Evolutionary conservation across 345 rosid species (phyloP).

Genomic region (Syzygium jambos): DNA sequence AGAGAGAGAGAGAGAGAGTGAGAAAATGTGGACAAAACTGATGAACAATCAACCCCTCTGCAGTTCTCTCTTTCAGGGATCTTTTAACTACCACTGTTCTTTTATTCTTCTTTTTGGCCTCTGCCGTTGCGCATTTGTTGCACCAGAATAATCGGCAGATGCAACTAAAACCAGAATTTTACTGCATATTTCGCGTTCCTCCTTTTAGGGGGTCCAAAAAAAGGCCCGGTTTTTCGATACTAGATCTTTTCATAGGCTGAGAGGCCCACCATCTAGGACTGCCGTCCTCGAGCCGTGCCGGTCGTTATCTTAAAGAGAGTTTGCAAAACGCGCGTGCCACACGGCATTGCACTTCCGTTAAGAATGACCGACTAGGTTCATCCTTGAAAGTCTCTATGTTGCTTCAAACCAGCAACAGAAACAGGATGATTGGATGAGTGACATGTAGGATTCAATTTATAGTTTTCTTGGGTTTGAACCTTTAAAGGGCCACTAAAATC

Average conservation of each 20-base stretch:
- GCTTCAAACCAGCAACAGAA: background rate
- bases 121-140: background rate
- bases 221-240: background rate
- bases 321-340: background rate
- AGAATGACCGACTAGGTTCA: background rate
- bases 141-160: background rate
- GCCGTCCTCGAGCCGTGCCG: background rate
- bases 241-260: background rate
- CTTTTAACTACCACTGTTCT: background rate
- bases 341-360: background rate
- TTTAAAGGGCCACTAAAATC: background rate
- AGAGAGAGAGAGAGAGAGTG: background rate
- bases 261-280: background rate
- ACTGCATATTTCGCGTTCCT: background rate
- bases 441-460: background rate
- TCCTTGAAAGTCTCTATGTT: background rate
- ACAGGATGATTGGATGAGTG: background rate
- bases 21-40: background rate
- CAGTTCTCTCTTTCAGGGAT: background rate
- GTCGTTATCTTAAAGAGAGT: background rate
- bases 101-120: too few species aligned
- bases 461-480: background rate
- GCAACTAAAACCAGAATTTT: background rate
- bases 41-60: background rate
- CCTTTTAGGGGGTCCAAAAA: background rate